Conservation (phyloP, 345 rosid genomes). For the Triadica sebifera region DNA sequence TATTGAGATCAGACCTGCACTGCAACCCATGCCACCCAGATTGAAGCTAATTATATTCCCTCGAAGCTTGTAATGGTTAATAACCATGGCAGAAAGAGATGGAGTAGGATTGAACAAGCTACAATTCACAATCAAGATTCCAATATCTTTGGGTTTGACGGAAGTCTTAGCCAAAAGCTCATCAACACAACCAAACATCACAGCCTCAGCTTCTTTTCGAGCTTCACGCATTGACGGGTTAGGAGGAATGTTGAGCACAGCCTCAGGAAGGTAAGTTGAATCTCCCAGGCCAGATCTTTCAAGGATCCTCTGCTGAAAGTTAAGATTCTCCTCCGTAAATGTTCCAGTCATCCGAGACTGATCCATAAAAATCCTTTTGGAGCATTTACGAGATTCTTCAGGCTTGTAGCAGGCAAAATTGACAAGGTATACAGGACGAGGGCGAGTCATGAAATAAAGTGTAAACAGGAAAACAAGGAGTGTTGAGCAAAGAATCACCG, state of each 20-base stretch:
- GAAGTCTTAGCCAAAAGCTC: constrained; percentile 25
- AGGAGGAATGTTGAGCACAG: constrained; percentile 31
- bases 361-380: constrained; percentile 37
- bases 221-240: constrained; percentile 34
- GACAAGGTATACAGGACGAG: constrained; percentile 36
- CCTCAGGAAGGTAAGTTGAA: constrained; percentile 35
- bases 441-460: constrained; percentile 33
- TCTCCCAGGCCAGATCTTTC: constrained; percentile 37
- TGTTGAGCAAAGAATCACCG: constrained; percentile 18
- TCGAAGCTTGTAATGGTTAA: constrained; percentile 26
- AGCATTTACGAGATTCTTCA: constrained; percentile 33
- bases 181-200: constrained; percentile 26
- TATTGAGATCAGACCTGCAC: constrained; percentile 23
- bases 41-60: constrained; percentile 25
- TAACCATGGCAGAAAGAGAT: constrained; percentile 24
- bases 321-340: constrained; percentile 28
- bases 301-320: constrained; percentile 32
- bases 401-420: constrained; percentile 40
- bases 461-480: constrained; percentile 23
- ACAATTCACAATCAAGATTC: constrained; percentile 26
- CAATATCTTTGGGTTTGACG: constrained; percentile 21
- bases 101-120: constrained; percentile 26
- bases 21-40: constrained; percentile 26
- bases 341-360: constrained; percentile 29
- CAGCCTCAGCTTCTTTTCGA: constrained; percentile 33